Evolutionary conservation across 192 early-diverging fungal species (phyloP).

Genomic region (Umbelopsis sp.): DNA sequence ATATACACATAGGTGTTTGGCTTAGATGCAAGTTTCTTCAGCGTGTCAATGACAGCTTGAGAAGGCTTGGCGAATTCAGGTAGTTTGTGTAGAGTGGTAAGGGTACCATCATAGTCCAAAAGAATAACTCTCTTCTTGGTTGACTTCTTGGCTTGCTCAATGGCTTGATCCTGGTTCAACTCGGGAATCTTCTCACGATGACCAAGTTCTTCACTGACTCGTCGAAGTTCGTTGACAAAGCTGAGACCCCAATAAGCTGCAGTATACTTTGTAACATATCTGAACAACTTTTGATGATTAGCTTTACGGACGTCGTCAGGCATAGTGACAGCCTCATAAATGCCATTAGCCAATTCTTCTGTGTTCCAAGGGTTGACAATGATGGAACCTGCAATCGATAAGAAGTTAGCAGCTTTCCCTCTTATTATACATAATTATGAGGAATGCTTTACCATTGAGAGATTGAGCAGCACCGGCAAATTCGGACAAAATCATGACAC

Average conservation of each 20-base stretch:
- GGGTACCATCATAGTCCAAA: constrained; percentile 97
- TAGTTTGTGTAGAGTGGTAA: constrained; percentile 81
- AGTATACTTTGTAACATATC: constrained; percentile 97
- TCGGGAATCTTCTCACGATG: constrained; percentile 65
- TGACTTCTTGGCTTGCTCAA: constrained; percentile 58
- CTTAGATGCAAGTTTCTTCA: constrained; percentile 71
- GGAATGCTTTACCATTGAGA: constrained; percentile 71
- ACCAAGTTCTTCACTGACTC: constrained; percentile 69
- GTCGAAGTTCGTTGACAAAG: constrained; percentile 88
- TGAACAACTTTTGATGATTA: constrained; percentile 90
- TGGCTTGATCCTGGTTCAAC: constrained; percentile 54
- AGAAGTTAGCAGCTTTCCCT: background rate
- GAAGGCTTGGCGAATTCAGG: constrained; percentile 95
- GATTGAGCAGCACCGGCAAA: constrained; percentile 99
- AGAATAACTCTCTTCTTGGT: constrained; percentile 78
- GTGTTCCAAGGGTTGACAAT: constrained; percentile 99
- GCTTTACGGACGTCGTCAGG: constrained; percentile 72
- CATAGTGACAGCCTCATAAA: constrained; percentile 94
- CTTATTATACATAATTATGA: too few species aligned
- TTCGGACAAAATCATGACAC: constrained; percentile 95
- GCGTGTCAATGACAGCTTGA: constrained; percentile 64
- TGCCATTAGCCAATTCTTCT: constrained; percentile 87
- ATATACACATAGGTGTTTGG: constrained; percentile 95
- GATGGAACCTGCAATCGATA: constrained; percentile 67
- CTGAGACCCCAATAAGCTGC: constrained; percentile 96